Percentiles rank a stretch among this genome's conserved stretches.
These are phyloP conservation scores for Penicillium sp. DNA, from an alignment of 2,329 filamentous ascomycete species.

Conservation along the genomic window DNA sequence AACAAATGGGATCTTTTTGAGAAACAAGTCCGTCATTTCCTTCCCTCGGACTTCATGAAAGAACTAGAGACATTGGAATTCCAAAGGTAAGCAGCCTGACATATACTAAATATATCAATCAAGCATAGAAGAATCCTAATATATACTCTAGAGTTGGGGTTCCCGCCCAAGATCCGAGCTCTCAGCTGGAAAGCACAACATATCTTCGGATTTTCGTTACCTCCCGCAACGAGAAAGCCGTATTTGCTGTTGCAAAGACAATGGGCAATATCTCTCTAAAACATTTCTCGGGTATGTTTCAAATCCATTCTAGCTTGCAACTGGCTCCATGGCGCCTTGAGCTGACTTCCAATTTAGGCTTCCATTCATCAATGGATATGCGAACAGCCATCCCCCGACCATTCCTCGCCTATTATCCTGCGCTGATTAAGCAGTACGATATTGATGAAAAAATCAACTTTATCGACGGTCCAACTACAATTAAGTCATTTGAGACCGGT, in stretches of 20 bases:
- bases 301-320: no score
- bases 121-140: no score
- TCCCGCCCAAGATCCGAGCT: constrained; percentile 39
- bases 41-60: constrained; percentile 42
- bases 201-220: constrained; percentile 49
- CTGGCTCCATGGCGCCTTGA: background rate
- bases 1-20: constrained; percentile 54
- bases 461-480: constrained; percentile 9
- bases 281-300: constrained; percentile 40
- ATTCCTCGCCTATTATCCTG: constrained; percentile 47
- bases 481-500: constrained; percentile 12
- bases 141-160: constrained; percentile 43
- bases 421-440: constrained; percentile 31
- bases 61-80: constrained; percentile 54
- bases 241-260: constrained; percentile 33
- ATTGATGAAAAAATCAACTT: constrained; percentile 31
- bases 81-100: constrained; percentile 38
- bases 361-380: constrained; percentile 46
- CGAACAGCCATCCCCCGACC: constrained; percentile 42
- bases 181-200: constrained; percentile 46
- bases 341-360: constrained; percentile 29
- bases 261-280: constrained; percentile 43
- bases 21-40: constrained; percentile 46
- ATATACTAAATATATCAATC: no score
- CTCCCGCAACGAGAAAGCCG: constrained; percentile 29